These are phyloP conservation scores for Ceratocystiopsis sp. DNA, from an alignment of 2,329 filamentous ascomycete genomes.

Conservation along the genomic window DNA sequence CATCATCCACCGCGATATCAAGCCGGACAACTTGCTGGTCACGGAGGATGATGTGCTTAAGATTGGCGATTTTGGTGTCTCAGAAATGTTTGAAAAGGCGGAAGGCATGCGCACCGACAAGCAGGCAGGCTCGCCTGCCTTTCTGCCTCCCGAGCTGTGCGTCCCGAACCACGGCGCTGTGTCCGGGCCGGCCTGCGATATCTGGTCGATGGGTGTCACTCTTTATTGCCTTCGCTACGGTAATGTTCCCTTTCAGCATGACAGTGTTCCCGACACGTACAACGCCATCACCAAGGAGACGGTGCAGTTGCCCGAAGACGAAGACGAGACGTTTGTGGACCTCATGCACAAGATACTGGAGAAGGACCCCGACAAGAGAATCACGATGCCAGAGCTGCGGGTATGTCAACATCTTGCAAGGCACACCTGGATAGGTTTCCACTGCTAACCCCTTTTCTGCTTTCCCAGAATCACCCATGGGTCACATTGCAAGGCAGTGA, in stretches of 20 bases:
- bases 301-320: conserved; percentile 42
- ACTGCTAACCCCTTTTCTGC: background rate
- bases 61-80: conserved; percentile 96
- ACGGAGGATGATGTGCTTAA: conserved; percentile 89
- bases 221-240: conserved; percentile 88
- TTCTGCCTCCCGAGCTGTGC: conserved; percentile 85
- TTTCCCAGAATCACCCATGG: conserved; percentile 71
- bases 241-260: conserved; percentile 66
- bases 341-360: conserved; percentile 59
- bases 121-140: conserved; percentile 85
- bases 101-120: conserved; percentile 82
- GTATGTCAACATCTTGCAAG: conserved; percentile 31
- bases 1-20: conserved; percentile 92
- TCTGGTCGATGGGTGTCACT: conserved; percentile 97
- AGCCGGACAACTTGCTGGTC: conserved; percentile 86
- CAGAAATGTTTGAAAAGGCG: conserved; percentile 86
- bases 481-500: conserved; percentile 70
- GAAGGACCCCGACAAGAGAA: conserved; percentile 70
- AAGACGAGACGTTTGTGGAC: conserved; percentile 54
- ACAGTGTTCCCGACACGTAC: conserved; percentile 70
- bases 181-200: conserved; percentile 77
- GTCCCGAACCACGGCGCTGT: conserved; percentile 72
- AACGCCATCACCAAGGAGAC: conserved; percentile 66
- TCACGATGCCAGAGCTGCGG: conserved; percentile 65
- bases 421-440: background rate